Evolutionary conservation across 257 asterid species (phyloP).

Genomic region (Solanum peruvianum): DNA sequence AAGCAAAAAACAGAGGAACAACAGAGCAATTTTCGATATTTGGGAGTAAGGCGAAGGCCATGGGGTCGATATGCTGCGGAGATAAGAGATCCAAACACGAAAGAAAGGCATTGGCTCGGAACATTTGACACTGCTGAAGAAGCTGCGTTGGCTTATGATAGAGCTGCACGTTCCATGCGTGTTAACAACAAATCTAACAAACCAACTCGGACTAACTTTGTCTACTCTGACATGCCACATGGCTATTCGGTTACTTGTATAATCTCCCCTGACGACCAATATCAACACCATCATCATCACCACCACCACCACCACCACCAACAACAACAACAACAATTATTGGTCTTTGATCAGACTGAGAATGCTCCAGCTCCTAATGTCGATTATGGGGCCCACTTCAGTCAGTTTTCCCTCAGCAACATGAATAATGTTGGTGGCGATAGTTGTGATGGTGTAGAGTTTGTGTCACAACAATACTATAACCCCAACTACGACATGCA

Average conservation of each 20-base stretch:
- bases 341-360: conserved; percentile 13
- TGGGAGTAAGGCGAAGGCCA: conserved; percentile 75
- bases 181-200: conserved; percentile 21
- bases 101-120: conserved; percentile 85
- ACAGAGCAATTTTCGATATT: conserved; percentile 23
- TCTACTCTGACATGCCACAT: conserved; percentile 84
- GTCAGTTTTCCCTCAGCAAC: background rate
- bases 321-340: background rate
- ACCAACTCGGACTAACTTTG: conserved; percentile 68
- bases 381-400: background rate
- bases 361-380: background rate
- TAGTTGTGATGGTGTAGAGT: background rate
- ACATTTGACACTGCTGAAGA: conserved; percentile 89
- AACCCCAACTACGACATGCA: background rate
- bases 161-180: conserved; percentile 82
- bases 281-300: background rate
- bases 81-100: conserved; percentile 74
- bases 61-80: conserved; percentile 94
- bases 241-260: conserved; percentile 77
- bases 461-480: background rate
- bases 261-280: conserved; percentile 66
- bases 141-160: conserved; percentile 81
- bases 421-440: background rate
- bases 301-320: background rate
- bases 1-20: conserved; percentile 10